Evolutionary conservation across 192 early-diverging fungal genomes (phyloP), one percentile per base, ranked within the genome.

Genomic region (Gigaspora rosea): DNA sequence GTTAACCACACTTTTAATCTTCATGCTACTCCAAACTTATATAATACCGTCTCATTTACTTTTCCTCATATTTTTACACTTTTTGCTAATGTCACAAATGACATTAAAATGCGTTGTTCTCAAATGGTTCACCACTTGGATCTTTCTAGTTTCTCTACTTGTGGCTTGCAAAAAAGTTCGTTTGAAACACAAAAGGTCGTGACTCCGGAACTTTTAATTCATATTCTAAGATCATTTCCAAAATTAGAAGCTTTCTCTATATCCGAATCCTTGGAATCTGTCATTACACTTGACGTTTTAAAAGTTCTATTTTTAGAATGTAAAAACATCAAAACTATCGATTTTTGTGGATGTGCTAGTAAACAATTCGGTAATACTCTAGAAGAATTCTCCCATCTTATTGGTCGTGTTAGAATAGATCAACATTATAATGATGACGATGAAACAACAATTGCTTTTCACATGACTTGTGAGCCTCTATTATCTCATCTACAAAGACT

Each of bases 1-100:
- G 73, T 75, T 8, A 75, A 75, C 33, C 56, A 49, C 11, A 75
- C 73, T 22, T 75, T 75, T 48, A 62, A 75, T 63, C 59, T 75
- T 20, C 73, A 75, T 16, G 59, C 36, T 2, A 75, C 58, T 22
- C 73, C 58, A 10, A 50, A 63, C 2, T 33, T 75, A 33, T 75
- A 75, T 48, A 11, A 47, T 27, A 27, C 27, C 27, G 27, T 27
- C 1, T 27, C 27, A 27, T 27, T 27, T 27, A 27, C 27, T 27
- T 27, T 27, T 27, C 27, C 27, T 27, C 27, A 27, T 27, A 27
- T 1, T 27, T 27, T 27, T 27, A 27, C 27, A 27, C 27, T 27
- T 27, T 27, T 27, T 27, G 27, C 27, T 27, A 27, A 27, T 27
- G 27, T 27, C 27, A 27, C 1, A 27, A 27, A 27, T 27, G 27